phyloP scores from a whole-genome alignment of 2,329 filamentous ascomycete species.

The Stagonosporopsis tanaceti region DNA sequence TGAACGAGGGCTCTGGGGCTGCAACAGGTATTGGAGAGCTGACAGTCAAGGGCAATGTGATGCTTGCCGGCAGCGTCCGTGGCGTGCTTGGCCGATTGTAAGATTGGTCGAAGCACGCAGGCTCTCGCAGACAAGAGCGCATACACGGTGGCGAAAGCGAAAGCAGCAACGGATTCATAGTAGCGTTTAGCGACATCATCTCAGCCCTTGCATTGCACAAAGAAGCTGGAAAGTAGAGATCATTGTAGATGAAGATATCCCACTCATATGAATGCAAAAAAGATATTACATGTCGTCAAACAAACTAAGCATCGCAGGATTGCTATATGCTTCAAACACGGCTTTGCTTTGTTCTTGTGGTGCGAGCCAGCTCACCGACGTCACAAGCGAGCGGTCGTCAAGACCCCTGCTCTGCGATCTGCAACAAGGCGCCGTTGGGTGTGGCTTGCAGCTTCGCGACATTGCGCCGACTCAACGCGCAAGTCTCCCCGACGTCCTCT shows the following conservation, averaged over 20 bases:
- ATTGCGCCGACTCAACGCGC: background rate
- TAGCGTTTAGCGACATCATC: too few relatives aligned
- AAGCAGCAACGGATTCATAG: too few relatives aligned
- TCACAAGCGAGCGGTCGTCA: background rate
- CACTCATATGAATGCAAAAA: background rate
- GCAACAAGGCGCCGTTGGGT: background rate
- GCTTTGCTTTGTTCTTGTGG: background rate
- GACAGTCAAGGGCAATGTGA: slow-evolving; percentile 61
- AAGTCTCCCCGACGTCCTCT: too few relatives aligned
- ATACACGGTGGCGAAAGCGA: too few relatives aligned
- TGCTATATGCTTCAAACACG: background rate
- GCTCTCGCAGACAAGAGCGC: background rate
- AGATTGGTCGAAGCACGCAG: background rate
- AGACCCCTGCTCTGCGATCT: background rate
- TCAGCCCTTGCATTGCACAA: too few relatives aligned
- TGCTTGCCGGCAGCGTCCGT: slow-evolving; percentile 64
- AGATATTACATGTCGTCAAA: background rate
- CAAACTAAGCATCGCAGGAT: background rate
- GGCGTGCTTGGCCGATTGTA: slow-evolving; percentile 49
- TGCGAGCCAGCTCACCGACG: background rate
- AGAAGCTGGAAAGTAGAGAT: background rate
- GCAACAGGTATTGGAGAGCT: slow-evolving; percentile 64
- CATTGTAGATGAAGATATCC: background rate
- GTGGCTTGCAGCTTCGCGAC: background rate
- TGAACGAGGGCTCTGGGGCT: slow-evolving; percentile 64